Evolutionary conservation across 345 rosid genomes (phyloP).

Genomic region (Lagerstroemia speciosa): DNA sequence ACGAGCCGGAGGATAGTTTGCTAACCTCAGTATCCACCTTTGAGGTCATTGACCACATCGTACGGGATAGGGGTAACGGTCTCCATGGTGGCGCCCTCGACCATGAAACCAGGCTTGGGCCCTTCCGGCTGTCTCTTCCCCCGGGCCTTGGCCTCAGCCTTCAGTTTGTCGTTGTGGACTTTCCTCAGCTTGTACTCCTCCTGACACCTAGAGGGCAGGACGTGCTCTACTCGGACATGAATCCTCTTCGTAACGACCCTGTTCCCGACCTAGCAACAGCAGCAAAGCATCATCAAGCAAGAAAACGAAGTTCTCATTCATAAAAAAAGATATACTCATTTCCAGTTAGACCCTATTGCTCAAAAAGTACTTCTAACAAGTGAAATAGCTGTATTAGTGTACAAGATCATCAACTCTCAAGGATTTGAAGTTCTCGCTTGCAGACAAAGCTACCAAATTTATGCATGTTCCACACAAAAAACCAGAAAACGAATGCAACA

Average conservation of each 20-base stretch:
- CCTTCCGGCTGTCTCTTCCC: slow-evolving; percentile 77
- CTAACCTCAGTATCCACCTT: slow-evolving; percentile 52
- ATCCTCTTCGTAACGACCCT: slow-evolving; percentile 70
- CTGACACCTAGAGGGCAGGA: slow-evolving; percentile 55
- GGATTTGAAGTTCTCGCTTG: too few species aligned
- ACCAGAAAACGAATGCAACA: too few species aligned
- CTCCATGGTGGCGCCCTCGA: slow-evolving; percentile 63
- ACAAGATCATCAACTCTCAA: too few species aligned
- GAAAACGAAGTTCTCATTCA: too few species aligned
- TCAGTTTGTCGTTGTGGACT: slow-evolving; percentile 41
- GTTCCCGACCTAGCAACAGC: slow-evolving; percentile 41
- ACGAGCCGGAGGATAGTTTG: neutral
- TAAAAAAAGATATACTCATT: too few species aligned
- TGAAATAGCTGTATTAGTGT: too few species aligned
- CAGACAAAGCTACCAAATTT: too few species aligned
- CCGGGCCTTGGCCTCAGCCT: slow-evolving; percentile 61
- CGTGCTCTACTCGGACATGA: slow-evolving; percentile 71
- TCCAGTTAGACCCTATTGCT: too few species aligned
- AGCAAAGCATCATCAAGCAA: neutral
- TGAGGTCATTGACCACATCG: slow-evolving; percentile 81
- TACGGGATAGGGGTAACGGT: slow-evolving; percentile 78
- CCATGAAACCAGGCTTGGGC: slow-evolving; percentile 86
- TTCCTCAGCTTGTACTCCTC: slow-evolving; percentile 60
- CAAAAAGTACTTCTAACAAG: neutral
- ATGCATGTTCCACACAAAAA: too few species aligned